phyloP scores from a whole-genome alignment of 1,284 basidiomycete species.

The Laetiporus sulphureus region DNA sequence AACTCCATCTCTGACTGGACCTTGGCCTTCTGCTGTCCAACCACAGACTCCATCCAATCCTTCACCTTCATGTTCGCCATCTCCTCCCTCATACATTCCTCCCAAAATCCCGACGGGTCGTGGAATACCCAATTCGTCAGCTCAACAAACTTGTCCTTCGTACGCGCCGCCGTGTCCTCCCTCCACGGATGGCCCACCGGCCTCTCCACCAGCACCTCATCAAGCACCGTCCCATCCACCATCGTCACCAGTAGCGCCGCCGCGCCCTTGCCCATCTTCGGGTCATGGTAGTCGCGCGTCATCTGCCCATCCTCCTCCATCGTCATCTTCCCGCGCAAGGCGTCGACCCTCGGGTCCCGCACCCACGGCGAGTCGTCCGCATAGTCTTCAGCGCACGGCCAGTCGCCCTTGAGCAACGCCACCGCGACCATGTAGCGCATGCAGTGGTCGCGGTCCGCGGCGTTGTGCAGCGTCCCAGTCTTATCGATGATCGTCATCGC shows the following conservation, averaged over 20 bases:
- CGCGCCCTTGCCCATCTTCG: conserved; percentile 3
- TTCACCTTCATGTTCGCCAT: conserved; percentile 4
- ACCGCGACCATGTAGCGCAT: conserved; percentile 11
- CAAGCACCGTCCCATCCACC: conserved; percentile 9
- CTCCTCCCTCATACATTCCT: conserved; percentile 3
- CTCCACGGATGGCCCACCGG: conserved; percentile 6
- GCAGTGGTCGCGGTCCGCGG: conserved; percentile 11
- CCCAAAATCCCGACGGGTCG: conserved; percentile 7
- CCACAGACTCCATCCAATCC: conserved; percentile 7
- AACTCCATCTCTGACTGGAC: not conserved
- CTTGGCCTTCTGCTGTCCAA: not conserved
- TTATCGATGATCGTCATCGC: conserved; percentile 11
- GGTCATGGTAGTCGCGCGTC: conserved; percentile 7
- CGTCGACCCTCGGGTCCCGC: conserved; percentile 7
- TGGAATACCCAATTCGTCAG: conserved; percentile 3
- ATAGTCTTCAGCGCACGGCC: conserved; percentile 6
- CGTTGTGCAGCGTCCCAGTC: conserved; percentile 9
- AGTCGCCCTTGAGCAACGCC: conserved; percentile 9
- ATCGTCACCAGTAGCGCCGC: conserved; percentile 6
- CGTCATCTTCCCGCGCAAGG: conserved; percentile 9
- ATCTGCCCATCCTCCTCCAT: conserved; percentile 12
- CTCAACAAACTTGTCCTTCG: conserved; percentile 8
- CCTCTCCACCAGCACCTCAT: conserved; percentile 9
- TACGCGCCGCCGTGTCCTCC: conserved; percentile 1
- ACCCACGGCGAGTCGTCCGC: conserved; percentile 6